Conservation (phyloP, 257 asterid species). For the Ehretia macrophylla region DNA sequence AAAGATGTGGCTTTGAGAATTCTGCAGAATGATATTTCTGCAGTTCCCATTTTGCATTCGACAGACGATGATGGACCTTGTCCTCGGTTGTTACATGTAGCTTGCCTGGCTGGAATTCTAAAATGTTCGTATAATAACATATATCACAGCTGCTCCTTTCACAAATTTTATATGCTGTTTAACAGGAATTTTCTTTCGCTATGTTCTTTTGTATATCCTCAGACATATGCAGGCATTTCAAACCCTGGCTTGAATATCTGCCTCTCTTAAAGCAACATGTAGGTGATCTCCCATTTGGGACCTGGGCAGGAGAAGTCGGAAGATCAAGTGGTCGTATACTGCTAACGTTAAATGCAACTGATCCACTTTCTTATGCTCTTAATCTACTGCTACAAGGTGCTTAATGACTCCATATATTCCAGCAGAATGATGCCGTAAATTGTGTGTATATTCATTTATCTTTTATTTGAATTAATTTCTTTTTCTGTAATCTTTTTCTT, state of each 20-base stretch:
- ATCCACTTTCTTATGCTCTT: conserved; percentile 47
- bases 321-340: conserved; percentile 29
- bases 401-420: not conserved
- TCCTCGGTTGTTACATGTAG: conserved; percentile 42
- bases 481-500: not conserved
- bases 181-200: not conserved
- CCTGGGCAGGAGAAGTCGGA: conserved; percentile 49
- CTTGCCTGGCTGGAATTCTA: conserved; percentile 54
- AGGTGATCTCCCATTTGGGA: conserved; percentile 52
- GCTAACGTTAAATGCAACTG: conserved; percentile 36
- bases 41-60: conserved; percentile 51
- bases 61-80: conserved; percentile 36
- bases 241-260: conserved; percentile 43
- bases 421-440: too few relatives aligned
- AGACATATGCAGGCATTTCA: conserved; percentile 57
- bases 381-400: conserved; percentile 57
- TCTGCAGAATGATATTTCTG: conserved; percentile 50
- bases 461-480: not conserved
- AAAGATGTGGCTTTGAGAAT: conserved; percentile 48
- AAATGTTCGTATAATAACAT: conserved; percentile 30
- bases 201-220: conserved; percentile 12
- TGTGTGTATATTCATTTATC: not conserved
- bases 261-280: conserved; percentile 57
- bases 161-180: not conserved
- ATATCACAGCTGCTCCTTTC: conserved; percentile 2